Evolutionary conservation across 2,329 filamentous ascomycete species (phyloP).

Genomic region (Trichophyton rubrum): DNA sequence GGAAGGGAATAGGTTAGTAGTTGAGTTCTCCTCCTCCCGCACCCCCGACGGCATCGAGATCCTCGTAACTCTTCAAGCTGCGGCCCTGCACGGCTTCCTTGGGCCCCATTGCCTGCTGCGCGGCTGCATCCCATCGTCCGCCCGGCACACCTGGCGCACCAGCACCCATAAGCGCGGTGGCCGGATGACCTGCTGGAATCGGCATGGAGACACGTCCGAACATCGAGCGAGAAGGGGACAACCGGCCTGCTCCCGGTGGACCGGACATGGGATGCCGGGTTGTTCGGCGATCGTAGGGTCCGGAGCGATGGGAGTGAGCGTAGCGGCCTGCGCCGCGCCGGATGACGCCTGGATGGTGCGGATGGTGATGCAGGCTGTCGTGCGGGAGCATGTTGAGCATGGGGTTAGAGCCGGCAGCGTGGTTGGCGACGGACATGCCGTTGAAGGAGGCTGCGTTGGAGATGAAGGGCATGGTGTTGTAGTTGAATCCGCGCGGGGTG

Average conservation of each 20-base stretch:
- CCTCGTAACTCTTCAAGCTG: conserved; percentile 93
- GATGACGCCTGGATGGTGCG: conserved; percentile 51
- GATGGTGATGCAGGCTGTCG: conserved; percentile 23
- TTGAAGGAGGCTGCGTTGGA: conserved; percentile 16
- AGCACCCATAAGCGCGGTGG: conserved; percentile 26
- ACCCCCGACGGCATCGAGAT: conserved; percentile 73
- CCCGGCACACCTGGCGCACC: conserved; percentile 44
- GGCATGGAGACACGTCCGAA: conserved; percentile 16
- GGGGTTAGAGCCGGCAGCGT: neutral
- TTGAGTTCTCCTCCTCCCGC: conserved; percentile 73
- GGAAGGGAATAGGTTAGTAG: conserved; percentile 48
- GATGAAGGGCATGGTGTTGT: conserved; percentile 57
- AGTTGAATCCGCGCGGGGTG: conserved; percentile 82
- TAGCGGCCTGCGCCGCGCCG: conserved; percentile 54
- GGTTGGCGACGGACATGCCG: neutral
- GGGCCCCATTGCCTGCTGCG: conserved; percentile 62
- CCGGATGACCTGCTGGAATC: conserved; percentile 30
- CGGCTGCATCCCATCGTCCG: conserved; percentile 62
- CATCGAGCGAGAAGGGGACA: conserved; percentile 29
- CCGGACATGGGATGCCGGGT: conserved; percentile 14
- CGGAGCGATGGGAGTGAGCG: conserved; percentile 44
- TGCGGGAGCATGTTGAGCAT: conserved; percentile 19
- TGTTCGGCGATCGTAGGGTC: conserved; percentile 60
- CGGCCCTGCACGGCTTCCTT: conserved; percentile 85
- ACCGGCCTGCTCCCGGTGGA: conserved; percentile 31